Conservation (phyloP, 2,329 filamentous ascomycete species). For the Fusarium siculi region DNA sequence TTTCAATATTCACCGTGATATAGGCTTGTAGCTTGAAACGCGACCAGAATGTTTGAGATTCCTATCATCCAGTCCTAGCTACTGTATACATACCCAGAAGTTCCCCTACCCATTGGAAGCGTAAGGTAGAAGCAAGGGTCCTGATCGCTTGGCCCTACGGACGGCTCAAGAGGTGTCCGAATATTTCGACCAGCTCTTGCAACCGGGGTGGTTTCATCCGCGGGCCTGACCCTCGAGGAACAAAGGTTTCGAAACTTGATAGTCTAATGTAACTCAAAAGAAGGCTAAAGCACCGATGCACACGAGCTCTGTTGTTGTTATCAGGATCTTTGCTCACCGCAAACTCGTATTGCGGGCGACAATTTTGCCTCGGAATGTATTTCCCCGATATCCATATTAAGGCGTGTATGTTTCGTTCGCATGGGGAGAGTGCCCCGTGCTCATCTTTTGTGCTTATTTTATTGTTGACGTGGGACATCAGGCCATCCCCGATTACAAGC, state of each 20-base stretch:
- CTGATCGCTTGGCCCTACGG: conserved; percentile 34
- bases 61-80: conserved; percentile 10
- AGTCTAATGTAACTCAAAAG: conserved; percentile 11
- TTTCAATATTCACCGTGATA: conserved; percentile 36
- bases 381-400: conserved; percentile 32
- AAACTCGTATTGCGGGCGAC: conserved; percentile 11
- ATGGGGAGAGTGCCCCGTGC: conserved; percentile 34
- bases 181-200: conserved; percentile 20
- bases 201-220: conserved; percentile 29
- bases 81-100: background rate
- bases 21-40: conserved; percentile 31
- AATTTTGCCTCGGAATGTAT: conserved; percentile 31
- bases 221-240: background rate
- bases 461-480: conserved; percentile 32
- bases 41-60: conserved; percentile 32
- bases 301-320: background rate
- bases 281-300: conserved; percentile 20
- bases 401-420: conserved; percentile 36
- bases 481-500: conserved; percentile 32
- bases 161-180: conserved; percentile 26
- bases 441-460: conserved; percentile 22
- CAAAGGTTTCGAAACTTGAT: conserved; percentile 29
- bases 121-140: conserved; percentile 21
- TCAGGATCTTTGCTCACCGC: conserved; percentile 13
- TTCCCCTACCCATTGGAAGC: conserved; percentile 14